These are phyloP conservation scores for Boletus bicolor DNA, from an alignment of 768 basidiomycete genomes.

Conservation along the genomic window DNA sequence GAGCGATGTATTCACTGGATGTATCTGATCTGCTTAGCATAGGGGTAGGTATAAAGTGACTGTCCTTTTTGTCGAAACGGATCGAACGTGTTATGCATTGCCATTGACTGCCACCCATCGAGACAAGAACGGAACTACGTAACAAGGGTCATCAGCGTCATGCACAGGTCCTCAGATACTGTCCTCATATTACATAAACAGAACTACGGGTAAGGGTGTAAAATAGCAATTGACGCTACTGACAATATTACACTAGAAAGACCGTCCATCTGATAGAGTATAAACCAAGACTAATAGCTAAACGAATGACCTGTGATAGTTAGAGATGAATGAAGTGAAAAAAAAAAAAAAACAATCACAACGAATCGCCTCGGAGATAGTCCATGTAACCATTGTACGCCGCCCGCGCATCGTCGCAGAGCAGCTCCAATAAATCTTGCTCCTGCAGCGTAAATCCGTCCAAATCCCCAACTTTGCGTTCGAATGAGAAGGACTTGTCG, in stretches of 20 bases:
- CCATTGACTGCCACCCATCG: too few species aligned
- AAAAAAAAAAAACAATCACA: neutral
- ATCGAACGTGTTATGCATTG: neutral
- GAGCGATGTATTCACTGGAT: too few species aligned
- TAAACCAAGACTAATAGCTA: neutral
- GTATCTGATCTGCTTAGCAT: too few species aligned
- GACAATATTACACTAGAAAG: neutral
- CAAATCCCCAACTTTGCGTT: neutral
- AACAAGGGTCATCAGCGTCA: too few species aligned
- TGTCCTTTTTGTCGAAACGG: neutral
- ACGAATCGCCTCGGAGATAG: neutral
- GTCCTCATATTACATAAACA: too few species aligned
- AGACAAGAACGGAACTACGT: neutral
- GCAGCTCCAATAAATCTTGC: conserved; percentile 3
- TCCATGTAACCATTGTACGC: conserved; percentile 17
- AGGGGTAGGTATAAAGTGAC: neutral
- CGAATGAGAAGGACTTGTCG: neutral
- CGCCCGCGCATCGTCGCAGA: conserved; percentile 12
- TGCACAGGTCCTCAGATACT: too few species aligned
- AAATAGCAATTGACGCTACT: neutral
- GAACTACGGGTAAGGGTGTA: too few species aligned
- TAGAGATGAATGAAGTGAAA: neutral
- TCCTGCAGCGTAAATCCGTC: conserved; percentile 10
- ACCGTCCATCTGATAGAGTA: neutral
- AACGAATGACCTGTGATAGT: neutral